These are phyloP conservation scores for Plasmopara halstedii DNA, from an alignment of 352 stramenopile genomes.

Conservation along the genomic window DNA sequence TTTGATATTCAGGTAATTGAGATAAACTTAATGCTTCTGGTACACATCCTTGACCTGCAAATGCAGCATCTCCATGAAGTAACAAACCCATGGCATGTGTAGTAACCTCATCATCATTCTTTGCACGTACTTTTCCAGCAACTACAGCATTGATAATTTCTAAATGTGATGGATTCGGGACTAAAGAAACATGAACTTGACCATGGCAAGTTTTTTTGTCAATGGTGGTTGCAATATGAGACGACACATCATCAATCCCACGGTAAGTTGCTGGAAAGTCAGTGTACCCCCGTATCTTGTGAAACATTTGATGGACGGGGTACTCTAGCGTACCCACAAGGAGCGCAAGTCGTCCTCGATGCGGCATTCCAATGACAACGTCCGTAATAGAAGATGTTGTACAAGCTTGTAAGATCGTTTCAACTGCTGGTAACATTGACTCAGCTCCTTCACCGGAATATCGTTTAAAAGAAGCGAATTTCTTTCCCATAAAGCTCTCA, in stretches of 20 bases:
- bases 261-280: constrained; percentile 57
- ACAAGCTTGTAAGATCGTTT: constrained; percentile 58
- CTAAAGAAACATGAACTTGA: constrained; percentile 73
- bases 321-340: constrained; percentile 75
- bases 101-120: constrained; percentile 41
- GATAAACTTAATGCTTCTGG: constrained; percentile 67
- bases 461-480: constrained; percentile 82
- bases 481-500: constrained; percentile 81
- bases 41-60: constrained; percentile 81
- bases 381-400: constrained; percentile 42
- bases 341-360: constrained; percentile 72
- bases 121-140: constrained; percentile 76
- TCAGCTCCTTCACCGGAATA: constrained; percentile 84
- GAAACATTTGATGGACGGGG: constrained; percentile 73
- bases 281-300: constrained; percentile 69
- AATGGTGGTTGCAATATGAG: constrained; percentile 72
- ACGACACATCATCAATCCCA: constrained; percentile 80
- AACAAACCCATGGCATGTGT: constrained; percentile 70
- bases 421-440: constrained; percentile 66
- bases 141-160: constrained; percentile 86
- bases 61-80: constrained; percentile 83
- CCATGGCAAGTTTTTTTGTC: constrained; percentile 55
- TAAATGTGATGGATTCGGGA: constrained; percentile 84
- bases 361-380: constrained; percentile 83
- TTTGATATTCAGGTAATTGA: constrained; percentile 71